Percentiles rank a stretch among this genome's conserved stretches.
These are phyloP conservation scores for Apiotrichum sp. DNA, from an alignment of 1,284 basidiomycete species.

Conservation along the genomic window DNA sequence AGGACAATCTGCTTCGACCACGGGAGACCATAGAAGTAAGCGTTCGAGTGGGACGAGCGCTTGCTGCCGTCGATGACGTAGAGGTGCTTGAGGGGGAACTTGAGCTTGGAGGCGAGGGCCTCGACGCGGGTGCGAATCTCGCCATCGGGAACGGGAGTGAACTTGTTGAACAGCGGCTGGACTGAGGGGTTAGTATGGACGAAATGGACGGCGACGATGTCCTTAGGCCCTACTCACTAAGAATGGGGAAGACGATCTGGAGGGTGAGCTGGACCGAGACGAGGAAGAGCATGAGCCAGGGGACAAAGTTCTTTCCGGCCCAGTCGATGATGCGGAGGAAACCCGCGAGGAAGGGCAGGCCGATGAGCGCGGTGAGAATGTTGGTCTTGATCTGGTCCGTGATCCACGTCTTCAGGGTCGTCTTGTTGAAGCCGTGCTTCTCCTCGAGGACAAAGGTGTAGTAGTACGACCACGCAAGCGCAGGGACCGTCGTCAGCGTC, in stretches of 20 bases:
- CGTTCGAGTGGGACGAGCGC: slow-evolving; percentile 88
- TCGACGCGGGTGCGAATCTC: slow-evolving; percentile 71
- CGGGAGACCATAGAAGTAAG: slow-evolving; percentile 89
- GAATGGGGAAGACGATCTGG: slow-evolving; percentile 76
- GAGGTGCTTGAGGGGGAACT: slow-evolving; percentile 88
- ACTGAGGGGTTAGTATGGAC: slow-evolving; percentile 42
- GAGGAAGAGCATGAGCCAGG: slow-evolving; percentile 84
- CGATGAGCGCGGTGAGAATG: slow-evolving; percentile 66
- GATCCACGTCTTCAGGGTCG: slow-evolving; percentile 66
- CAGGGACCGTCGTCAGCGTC: slow-evolving; percentile 61
- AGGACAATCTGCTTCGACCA: slow-evolving; percentile 97
- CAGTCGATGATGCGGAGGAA: slow-evolving; percentile 87
- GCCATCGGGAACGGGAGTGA: slow-evolving; percentile 71
- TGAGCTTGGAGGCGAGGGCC: slow-evolving; percentile 65
- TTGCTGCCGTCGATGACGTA: slow-evolving; percentile 98
- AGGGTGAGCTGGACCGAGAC: slow-evolving; percentile 75
- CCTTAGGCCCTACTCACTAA: slow-evolving; percentile 50
- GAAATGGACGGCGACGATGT: neutral
- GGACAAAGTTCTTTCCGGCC: slow-evolving; percentile 84
- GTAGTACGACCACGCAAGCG: slow-evolving; percentile 70
- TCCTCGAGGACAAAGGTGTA: slow-evolving; percentile 91
- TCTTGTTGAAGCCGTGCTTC: slow-evolving; percentile 96
- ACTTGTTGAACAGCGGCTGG: slow-evolving; percentile 94
- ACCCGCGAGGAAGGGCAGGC: slow-evolving; percentile 76
- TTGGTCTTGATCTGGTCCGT: slow-evolving; percentile 75